Percentiles rank a stretch among this genome's conserved stretches.
Evolutionary conservation across 192 early-diverging fungal genomes (phyloP).

Genomic region (Rhizoclosmatium sp.): DNA sequence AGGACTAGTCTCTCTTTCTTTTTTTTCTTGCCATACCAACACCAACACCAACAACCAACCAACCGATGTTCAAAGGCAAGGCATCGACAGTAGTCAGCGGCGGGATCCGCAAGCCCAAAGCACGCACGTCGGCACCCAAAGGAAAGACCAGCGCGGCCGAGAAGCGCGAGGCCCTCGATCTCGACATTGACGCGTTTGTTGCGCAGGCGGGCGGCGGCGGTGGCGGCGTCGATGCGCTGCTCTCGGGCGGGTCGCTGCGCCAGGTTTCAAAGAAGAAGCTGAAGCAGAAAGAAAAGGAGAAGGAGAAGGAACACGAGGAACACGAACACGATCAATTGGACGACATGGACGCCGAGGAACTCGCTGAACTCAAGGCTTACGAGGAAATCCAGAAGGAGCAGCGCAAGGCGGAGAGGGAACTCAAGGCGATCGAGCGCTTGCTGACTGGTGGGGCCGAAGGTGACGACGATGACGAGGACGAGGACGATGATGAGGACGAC

Average conservation of each 20-base stretch:
- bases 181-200: conserved; percentile 42
- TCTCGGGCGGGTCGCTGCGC: background rate
- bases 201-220: conserved; percentile 11
- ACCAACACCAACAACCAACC: background rate
- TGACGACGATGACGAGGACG: conserved; percentile 39
- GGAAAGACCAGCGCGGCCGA: background rate
- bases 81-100: conserved; percentile 11
- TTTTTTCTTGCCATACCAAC: conserved; percentile 1
- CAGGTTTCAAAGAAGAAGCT: conserved; percentile 30
- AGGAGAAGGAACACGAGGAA: conserved; percentile 34
- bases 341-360: conserved; percentile 21
- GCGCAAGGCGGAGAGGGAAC: conserved; percentile 44
- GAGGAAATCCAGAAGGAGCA: conserved; percentile 45
- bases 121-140: background rate
- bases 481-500: conserved; percentile 2
- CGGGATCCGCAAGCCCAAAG: conserved; percentile 25
- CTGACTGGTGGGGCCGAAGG: conserved; percentile 29
- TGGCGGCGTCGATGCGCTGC: conserved; percentile 3
- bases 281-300: conserved; percentile 29
- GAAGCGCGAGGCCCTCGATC: conserved; percentile 27
- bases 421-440: conserved; percentile 44
- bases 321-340: conserved; percentile 29
- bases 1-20: conserved; percentile 21
- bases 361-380: conserved; percentile 29
- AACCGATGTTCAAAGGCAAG: conserved; percentile 23